Evolutionary conservation across 331 rosid genomes (phyloP).

Genomic region (Cucumis variabilis): DNA sequence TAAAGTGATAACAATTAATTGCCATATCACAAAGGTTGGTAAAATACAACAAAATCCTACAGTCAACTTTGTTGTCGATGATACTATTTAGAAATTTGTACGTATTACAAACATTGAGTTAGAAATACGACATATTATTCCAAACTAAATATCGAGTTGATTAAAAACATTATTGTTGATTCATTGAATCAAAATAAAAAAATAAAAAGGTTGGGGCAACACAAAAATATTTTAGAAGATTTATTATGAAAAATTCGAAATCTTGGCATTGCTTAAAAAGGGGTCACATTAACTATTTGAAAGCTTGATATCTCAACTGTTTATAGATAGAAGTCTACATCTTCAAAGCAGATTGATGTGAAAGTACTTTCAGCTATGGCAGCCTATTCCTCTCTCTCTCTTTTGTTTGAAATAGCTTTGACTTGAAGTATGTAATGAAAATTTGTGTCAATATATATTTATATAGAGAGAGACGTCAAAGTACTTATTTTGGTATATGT

Average conservation of each 20-base stretch:
- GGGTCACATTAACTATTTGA: slow-evolving; percentile 25
- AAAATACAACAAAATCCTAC: no score
- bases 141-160: background rate
- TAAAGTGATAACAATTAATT: no score
- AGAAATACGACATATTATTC: background rate
- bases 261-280: background rate
- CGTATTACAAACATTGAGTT: background rate
- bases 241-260: slow-evolving; percentile 1
- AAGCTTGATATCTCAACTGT: slow-evolving; percentile 14
- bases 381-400: background rate
- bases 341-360: slow-evolving; percentile 24
- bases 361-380: background rate
- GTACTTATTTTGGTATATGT: no score
- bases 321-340: slow-evolving; percentile 26
- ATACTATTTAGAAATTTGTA: background rate
- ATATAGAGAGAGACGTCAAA: no score
- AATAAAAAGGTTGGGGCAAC: background rate
- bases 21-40: no score
- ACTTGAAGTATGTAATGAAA: background rate
- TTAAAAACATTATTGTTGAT: background rate
- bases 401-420: slow-evolving; percentile 9
- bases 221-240: background rate
- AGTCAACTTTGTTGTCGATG: no score
- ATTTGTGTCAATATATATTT: no score
- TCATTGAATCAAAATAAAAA: slow-evolving; percentile 11